phyloP scores from a whole-genome alignment of 139 green algal genomes.

The Coccomyxa sp. region DNA sequence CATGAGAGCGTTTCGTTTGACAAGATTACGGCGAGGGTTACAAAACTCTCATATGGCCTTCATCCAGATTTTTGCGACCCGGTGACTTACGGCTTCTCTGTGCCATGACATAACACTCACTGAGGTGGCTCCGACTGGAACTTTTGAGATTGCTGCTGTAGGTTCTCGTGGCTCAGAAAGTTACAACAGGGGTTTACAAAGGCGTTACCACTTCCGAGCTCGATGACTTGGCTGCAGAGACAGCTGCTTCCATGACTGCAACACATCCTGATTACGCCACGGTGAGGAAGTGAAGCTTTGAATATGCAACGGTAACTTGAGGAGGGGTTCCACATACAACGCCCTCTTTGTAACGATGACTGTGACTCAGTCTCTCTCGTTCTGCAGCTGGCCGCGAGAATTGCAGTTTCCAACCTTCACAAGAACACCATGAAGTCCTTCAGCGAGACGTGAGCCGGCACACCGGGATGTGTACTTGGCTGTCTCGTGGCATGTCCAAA shows the following conservation, averaged over 20 bases:
- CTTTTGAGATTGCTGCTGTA: constrained; percentile 27
- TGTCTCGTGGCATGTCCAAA: not conserved
- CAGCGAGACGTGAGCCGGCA: constrained; percentile 73
- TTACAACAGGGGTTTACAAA: constrained; percentile 91
- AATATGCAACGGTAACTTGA: too few relatives aligned
- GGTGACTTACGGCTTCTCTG: constrained; percentile 26
- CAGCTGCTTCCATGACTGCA: constrained; percentile 94
- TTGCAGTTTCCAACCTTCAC: constrained; percentile 99
- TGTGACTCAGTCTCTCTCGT: not conserved
- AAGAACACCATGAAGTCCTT: constrained; percentile 99
- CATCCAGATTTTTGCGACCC: constrained; percentile 95
- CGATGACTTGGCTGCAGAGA: constrained; percentile 97
- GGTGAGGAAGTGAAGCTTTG: too few relatives aligned
- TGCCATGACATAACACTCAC: not conserved
- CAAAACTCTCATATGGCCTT: constrained; percentile 94
- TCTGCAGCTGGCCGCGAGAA: constrained; percentile 91
- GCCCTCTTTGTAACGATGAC: not conserved
- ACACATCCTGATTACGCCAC: constrained; percentile 97
- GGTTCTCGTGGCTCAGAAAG: constrained; percentile 97
- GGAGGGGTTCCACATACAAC: too few relatives aligned
- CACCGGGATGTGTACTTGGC: not conserved
- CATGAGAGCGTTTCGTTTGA: constrained; percentile 88
- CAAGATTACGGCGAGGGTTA: constrained; percentile 98
- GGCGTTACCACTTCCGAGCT: constrained; percentile 96
- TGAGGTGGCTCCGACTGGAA: not conserved